Base-by-base conservation (phyloP, 495 filamentous ascomycete species). In the Penicillium samsonianum region DNA sequence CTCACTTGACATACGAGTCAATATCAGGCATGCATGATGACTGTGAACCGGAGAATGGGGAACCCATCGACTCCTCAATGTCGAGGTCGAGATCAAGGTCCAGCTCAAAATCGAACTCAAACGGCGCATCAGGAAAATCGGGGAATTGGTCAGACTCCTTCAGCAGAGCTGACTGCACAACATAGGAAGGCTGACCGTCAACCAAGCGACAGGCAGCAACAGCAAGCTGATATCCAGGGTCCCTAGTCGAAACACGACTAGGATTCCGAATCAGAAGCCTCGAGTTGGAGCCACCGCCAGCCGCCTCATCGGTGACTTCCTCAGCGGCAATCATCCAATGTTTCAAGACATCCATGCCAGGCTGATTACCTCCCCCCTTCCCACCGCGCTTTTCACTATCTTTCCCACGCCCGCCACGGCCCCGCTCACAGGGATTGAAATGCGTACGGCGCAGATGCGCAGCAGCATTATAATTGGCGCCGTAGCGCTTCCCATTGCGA, bases 401-500 rank as follows among this genome's bases (percentile, higher is more conserved):
- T 62, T 82, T 82, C n/a, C 76, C 75, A 42, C 81, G 82, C 8
- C 80, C 78, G 33, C 71, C 75, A 4, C 78, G 71, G 3, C 80
- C 81, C n/a, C 79, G 77, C 59, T 83, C 80, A 44, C 80, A 80
- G 0, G 84, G 84, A 55, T 85, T 82, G 78, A 97, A 98, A 68
- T 98, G 94, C 16, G 90, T 90, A 19, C 94, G 85, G 19, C 92
- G 84, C 14, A 98, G 80, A 68, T 97, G 94, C 0, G 92, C 93
- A 2, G 92, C 91, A 1, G 93, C 93, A 62, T 98, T 98, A 68
- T 98, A 97, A 71, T 98, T 96, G 22, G 89, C 90, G 4, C 88
- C 88, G 64, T 98, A 98, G 53, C 78, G 80, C 75, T 96, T 97
- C 47, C 80, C 74, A 30, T 81, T 82, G 10, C 80, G 81, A 59